Base-by-base conservation (phyloP, 495 filamentous ascomycete species). In the Clavariopsis aquatica region DNA sequence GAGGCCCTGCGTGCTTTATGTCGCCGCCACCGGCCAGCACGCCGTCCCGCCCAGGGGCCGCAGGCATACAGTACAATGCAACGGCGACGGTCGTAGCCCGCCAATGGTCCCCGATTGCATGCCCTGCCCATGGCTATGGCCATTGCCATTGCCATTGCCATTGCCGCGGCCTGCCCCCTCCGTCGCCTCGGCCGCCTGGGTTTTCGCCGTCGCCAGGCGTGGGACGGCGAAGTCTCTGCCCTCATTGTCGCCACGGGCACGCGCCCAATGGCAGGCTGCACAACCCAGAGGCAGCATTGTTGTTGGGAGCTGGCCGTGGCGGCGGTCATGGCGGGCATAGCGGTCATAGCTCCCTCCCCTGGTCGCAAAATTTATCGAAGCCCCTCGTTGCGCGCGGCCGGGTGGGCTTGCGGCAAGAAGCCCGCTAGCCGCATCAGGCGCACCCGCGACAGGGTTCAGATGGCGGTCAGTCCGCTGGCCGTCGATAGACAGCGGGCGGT, bases 321-420 rank as follows among this genome's bases (percentile, higher is more conserved):
- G 62, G 61, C 54, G 64, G 64, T 46, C 63, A 66, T 66, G 62
- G 64, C 57, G n/a, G n/a, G n/a, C n/a, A n/a, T n/a, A n/a, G n/a
- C n/a, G n/a, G n/a, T 62, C 58, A 46, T 27, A 22, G 52, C 19
- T 57, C 45, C 19, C 20, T 9, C 17, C 38, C 38, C 38, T 17
- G 38, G 38, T n/a, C 38, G 13, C 52, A 57, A 67, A 67, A 62
- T 62, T 67, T 57, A 62, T 62, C 38, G 57, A 57, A 49, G 24
- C 38, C 38, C 38, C 38, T 43, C 38, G 38, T n/a, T 43, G 38
- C 38, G 20, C 64, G 51, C 57, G 20, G 19, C 47, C 61, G 66
- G 60, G 27, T 49, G 66, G n/a, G 66, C 66, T 64, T 69, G 51
- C 62, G 61, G 46, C 51, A 56, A 26, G 13, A 22, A 36, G 13